Evolutionary conservation across 2,329 filamentous ascomycete genomes (phyloP).

Genomic region (Fusarium graminum): DNA sequence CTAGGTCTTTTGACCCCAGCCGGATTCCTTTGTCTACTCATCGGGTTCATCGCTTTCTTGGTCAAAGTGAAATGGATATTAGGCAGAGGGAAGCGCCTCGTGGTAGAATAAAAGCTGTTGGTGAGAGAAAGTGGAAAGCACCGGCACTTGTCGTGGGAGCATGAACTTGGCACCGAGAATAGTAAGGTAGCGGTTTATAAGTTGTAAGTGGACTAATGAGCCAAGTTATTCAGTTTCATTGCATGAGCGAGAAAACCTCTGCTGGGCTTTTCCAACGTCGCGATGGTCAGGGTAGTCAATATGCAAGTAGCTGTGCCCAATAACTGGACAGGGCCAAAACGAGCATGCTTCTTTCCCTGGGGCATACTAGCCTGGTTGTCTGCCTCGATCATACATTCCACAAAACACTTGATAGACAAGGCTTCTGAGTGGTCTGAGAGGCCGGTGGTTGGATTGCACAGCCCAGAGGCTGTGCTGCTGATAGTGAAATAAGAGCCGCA

Average conservation of each 20-base stretch:
- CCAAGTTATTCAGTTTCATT: not conserved
- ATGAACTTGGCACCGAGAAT: constrained; percentile 6
- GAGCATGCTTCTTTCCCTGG: constrained; percentile 20
- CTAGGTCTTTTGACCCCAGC: constrained; percentile 15
- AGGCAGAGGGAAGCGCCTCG: constrained; percentile 19
- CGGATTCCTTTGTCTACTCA: constrained; percentile 29
- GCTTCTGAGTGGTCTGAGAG: constrained; percentile 16
- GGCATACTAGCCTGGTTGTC: constrained; percentile 26
- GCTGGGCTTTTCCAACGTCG: constrained; percentile 23
- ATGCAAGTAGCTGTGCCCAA: constrained; percentile 29
- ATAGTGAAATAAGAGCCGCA: constrained; percentile 25
- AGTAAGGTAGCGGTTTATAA: not conserved
- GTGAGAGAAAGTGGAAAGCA: constrained; percentile 1
- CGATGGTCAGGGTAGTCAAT: constrained; percentile 18
- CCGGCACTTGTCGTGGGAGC: constrained; percentile 1
- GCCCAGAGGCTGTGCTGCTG: constrained; percentile 29
- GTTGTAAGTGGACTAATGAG: not conserved
- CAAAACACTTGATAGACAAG: constrained; percentile 9
- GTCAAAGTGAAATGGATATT: constrained; percentile 11
- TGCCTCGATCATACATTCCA: constrained; percentile 11
- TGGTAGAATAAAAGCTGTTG: not conserved
- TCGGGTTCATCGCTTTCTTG: constrained; percentile 11
- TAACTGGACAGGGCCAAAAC: constrained; percentile 9
- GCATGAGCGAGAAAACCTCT: constrained; percentile 2
- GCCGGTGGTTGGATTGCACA: constrained; percentile 16